These are phyloP conservation scores for Plasmodiophora brassicae DNA, from an alignment of 208 protist species.

Conservation along the genomic window DNA sequence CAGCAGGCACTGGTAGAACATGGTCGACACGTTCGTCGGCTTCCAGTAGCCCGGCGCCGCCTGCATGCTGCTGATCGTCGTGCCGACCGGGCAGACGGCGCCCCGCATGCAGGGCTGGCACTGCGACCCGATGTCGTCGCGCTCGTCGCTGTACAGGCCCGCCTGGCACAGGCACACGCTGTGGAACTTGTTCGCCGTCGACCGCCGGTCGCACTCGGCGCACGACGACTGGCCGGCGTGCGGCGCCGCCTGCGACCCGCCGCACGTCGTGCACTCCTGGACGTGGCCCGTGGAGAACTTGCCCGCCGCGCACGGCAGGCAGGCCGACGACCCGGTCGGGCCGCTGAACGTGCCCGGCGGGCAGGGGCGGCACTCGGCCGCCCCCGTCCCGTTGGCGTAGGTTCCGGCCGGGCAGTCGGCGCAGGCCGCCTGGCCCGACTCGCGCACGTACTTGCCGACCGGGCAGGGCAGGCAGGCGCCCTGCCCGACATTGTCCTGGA, in stretches of 20 bases:
- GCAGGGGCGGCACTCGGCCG: neutral
- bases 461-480: neutral
- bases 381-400: neutral
- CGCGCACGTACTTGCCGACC: neutral
- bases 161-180: neutral
- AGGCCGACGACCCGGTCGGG: neutral
- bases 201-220: neutral
- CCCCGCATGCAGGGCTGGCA: neutral
- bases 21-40: neutral
- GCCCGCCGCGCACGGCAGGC: neutral
- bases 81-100: neutral
- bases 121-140: neutral
- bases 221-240: neutral
- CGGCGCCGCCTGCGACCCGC: neutral
- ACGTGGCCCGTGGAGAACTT: neutral
- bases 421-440: neutral
- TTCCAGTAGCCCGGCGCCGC: neutral
- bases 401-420: neutral
- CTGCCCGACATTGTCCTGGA: too few species aligned
- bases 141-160: slow-evolving; percentile 25
- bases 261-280: neutral
- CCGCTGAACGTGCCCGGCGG: neutral
- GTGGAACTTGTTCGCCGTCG: neutral
- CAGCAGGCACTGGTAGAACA: slow-evolving; percentile 12
- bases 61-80: neutral